phyloP scores from a whole-genome alignment of 345 rosid genomes.

The Adansonia digitata region DNA sequence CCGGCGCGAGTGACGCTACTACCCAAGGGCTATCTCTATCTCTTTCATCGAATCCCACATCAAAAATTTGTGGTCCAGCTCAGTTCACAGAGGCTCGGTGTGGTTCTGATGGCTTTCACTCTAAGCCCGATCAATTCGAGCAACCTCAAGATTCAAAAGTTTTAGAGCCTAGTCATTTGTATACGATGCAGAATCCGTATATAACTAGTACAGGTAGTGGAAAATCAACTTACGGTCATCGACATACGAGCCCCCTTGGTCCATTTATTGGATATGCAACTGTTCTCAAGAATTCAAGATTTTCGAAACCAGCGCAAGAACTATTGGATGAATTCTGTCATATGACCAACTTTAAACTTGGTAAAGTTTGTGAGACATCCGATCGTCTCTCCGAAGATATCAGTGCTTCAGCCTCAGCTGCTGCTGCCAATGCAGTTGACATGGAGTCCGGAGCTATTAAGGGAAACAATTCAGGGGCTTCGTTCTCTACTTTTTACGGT shows the following conservation, averaged over 20 bases:
- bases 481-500: slow-evolving; percentile 22
- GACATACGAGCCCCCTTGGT: slow-evolving; percentile 71
- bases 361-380: background rate
- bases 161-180: background rate
- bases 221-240: slow-evolving; percentile 29
- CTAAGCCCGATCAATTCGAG: too few species aligned
- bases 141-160: slow-evolving; percentile 22
- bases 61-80: background rate
- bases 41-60: slow-evolving; percentile 41
- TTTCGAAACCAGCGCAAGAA: slow-evolving; percentile 51
- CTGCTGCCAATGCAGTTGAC: slow-evolving; percentile 11
- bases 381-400: slow-evolving; percentile 24
- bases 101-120: slow-evolving; percentile 12
- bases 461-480: slow-evolving; percentile 13
- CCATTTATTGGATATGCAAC: slow-evolving; percentile 74
- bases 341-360: slow-evolving; percentile 11
- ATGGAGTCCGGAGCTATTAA: slow-evolving; percentile 5
- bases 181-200: slow-evolving; percentile 24
- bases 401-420: slow-evolving; percentile 18
- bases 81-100: slow-evolving; percentile 24
- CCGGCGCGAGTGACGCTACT: too few species aligned
- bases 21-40: slow-evolving; percentile 47
- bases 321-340: slow-evolving; percentile 42
- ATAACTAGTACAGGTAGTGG: slow-evolving; percentile 21
- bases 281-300: slow-evolving; percentile 52